phyloP scores from a whole-genome alignment of 78 protist genomes.

The Polysphondylium violaceum region DNA sequence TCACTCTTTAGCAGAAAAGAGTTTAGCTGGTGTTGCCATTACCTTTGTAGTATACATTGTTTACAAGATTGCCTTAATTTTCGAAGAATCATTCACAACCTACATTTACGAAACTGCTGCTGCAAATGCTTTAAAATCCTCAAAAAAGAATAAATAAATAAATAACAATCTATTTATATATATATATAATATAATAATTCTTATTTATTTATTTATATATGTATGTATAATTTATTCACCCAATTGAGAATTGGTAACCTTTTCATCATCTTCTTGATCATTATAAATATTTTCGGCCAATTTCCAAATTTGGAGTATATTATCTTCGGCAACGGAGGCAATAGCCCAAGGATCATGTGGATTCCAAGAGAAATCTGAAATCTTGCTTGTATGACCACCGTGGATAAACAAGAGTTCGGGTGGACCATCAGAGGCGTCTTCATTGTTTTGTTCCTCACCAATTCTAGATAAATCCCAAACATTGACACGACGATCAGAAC shows the following conservation, averaged over 20 bases:
- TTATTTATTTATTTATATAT: neutral
- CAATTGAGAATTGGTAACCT: slow-evolving; percentile 31
- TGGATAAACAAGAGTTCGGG: slow-evolving; percentile 97
- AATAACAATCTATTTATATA: neutral
- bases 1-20: slow-evolving; percentile 45
- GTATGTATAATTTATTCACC: slow-evolving; percentile 34
- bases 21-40: slow-evolving; percentile 77
- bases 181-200: neutral
- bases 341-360: slow-evolving; percentile 93
- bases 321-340: slow-evolving; percentile 95
- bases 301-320: slow-evolving; percentile 97
- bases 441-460: slow-evolving; percentile 94
- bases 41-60: slow-evolving; percentile 54
- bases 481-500: slow-evolving; percentile 91
- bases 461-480: slow-evolving; percentile 96
- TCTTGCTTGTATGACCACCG: slow-evolving; percentile 97
- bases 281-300: slow-evolving; percentile 91
- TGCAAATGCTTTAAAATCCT: neutral
- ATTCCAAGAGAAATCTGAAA: slow-evolving; percentile 96
- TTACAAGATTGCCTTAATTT: slow-evolving; percentile 59
- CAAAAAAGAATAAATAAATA: neutral
- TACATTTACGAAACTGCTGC: slow-evolving; percentile 54
- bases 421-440: slow-evolving; percentile 97
- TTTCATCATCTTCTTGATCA: slow-evolving; percentile 80
- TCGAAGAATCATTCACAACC: slow-evolving; percentile 78